Percentiles rank a stretch among this genome's conserved stretches.
phyloP scores from a whole-genome alignment of 139 green algal genomes.

The Coelastrella sp. region DNA sequence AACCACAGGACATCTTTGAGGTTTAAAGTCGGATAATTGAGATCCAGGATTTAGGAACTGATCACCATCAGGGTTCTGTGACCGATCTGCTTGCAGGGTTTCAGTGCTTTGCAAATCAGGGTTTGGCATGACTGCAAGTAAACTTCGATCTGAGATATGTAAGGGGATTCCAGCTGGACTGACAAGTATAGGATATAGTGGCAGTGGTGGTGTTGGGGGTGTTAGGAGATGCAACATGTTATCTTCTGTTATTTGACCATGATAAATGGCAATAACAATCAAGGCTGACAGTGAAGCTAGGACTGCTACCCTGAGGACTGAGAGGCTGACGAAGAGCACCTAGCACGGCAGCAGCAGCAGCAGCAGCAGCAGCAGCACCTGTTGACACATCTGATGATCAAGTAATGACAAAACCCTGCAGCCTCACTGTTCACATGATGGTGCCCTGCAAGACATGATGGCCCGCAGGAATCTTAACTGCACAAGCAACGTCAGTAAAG shows the following conservation, averaged over 20 bases:
- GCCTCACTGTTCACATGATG: slow-evolving; percentile 11
- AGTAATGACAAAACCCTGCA: slow-evolving; percentile 2
- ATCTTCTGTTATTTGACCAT: neutral
- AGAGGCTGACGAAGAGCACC: neutral
- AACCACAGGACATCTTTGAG: neutral
- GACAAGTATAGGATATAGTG: neutral
- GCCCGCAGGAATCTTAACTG: too few species aligned
- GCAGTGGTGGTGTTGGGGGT: neutral
- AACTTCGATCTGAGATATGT: neutral
- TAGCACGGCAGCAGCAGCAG: slow-evolving; percentile 16
- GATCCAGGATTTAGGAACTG: too few species aligned
- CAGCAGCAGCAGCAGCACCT: slow-evolving; percentile 18
- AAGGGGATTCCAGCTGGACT: neutral
- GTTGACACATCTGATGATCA: neutral
- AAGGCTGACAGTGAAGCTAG: neutral
- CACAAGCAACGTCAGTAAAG: neutral
- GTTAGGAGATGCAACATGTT: neutral
- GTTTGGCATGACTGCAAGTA: neutral
- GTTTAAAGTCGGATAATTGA: too few species aligned
- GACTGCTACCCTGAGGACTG: neutral
- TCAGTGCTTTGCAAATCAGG: neutral
- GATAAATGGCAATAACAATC: neutral
- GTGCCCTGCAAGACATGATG: too few species aligned
- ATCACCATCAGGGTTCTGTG: too few species aligned
- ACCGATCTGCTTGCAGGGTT: too few species aligned